These are phyloP conservation scores for Monosporozyma yasuniensis DNA, from an alignment of 805 yeast genomes.

Conservation along the genomic window DNA sequence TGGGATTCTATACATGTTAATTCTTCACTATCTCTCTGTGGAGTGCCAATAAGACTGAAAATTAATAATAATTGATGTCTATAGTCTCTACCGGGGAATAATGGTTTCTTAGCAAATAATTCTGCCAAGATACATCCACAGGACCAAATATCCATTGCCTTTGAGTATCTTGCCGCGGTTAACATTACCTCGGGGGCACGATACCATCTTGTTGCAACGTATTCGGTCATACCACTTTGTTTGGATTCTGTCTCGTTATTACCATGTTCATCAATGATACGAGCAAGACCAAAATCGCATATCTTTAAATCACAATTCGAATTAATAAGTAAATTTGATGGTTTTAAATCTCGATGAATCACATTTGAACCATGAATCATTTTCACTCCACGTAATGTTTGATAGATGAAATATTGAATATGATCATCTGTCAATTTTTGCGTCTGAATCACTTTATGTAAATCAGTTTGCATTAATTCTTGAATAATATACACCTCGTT, in stretches of 20 bases:
- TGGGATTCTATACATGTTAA: conserved; percentile 64
- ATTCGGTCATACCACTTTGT: conserved; percentile 66
- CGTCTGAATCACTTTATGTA: conserved; percentile 71
- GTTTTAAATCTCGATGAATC: conserved; percentile 87
- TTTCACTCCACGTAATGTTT: conserved; percentile 81
- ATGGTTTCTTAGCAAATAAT: conserved; percentile 73
- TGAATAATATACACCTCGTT: conserved; percentile 83
- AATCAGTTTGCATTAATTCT: conserved; percentile 82
- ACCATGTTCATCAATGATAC: conserved; percentile 28
- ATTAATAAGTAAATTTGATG: conserved; percentile 75
- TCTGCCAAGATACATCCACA: conserved; percentile 95
- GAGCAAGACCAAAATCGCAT: conserved; percentile 90
- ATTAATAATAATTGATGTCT: conserved; percentile 83
- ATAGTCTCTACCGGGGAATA: conserved; percentile 92
- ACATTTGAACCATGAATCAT: conserved; percentile 92
- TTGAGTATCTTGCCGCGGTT: conserved; percentile 84
- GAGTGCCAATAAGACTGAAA: conserved; percentile 81
- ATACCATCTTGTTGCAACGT: conserved; percentile 97
- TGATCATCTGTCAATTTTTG: conserved; percentile 87
- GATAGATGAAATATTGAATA: conserved; percentile 87
- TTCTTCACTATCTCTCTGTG: conserved; percentile 44
- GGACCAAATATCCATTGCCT: conserved; percentile 94
- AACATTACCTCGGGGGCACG: conserved; percentile 97
- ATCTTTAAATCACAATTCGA: conserved; percentile 90
- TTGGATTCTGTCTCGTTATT: conserved; percentile 24